Evolutionary conservation across 805 yeast species (phyloP).

Genomic region (Pichia nanzhaoensis): DNA sequence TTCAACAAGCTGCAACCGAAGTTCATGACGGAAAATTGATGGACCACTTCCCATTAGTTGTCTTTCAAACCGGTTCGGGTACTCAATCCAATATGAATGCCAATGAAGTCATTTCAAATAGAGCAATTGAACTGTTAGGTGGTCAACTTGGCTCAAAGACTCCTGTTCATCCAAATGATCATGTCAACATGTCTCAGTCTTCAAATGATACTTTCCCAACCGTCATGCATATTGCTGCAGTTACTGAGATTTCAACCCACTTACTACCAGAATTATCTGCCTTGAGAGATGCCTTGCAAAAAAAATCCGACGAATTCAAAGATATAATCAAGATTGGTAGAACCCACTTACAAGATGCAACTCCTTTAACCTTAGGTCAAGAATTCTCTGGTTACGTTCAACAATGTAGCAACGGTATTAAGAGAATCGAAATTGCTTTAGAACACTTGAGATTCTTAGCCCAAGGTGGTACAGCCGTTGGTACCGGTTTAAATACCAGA

Average conservation of each 20-base stretch:
- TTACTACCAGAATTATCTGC: slow-evolving; percentile 75
- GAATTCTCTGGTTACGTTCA: slow-evolving; percentile 96
- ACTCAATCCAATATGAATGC: slow-evolving; percentile 99
- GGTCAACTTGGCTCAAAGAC: slow-evolving; percentile 86
- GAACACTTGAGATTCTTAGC: slow-evolving; percentile 79
- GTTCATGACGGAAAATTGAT: slow-evolving; percentile 86
- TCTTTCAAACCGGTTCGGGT: slow-evolving; percentile 98
- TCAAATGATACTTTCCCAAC: slow-evolving; percentile 99
- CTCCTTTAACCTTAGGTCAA: slow-evolving; percentile 96
- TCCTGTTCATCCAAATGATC: slow-evolving; percentile 98
- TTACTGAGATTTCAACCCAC: slow-evolving; percentile 68
- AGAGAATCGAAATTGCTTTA: slow-evolving; percentile 70
- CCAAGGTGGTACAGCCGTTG: slow-evolving; percentile 99
- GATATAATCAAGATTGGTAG: slow-evolving; percentile 97
- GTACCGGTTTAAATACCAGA: slow-evolving; percentile 94
- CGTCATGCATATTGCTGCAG: slow-evolving; percentile 99
- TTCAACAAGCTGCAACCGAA: slow-evolving; percentile 91
- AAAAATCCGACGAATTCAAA: slow-evolving; percentile 75
- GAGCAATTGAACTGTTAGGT: slow-evolving; percentile 94
- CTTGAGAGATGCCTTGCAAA: slow-evolving; percentile 71
- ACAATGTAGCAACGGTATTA: slow-evolving; percentile 87
- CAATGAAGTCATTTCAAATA: slow-evolving; percentile 95
- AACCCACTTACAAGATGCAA: slow-evolving; percentile 98
- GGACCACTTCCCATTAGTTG: slow-evolving; percentile 96
- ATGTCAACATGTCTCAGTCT: slow-evolving; percentile 97